phyloP scores from a whole-genome alignment of 2,329 filamentous ascomycete species.

The Alternaria arbusti region DNA sequence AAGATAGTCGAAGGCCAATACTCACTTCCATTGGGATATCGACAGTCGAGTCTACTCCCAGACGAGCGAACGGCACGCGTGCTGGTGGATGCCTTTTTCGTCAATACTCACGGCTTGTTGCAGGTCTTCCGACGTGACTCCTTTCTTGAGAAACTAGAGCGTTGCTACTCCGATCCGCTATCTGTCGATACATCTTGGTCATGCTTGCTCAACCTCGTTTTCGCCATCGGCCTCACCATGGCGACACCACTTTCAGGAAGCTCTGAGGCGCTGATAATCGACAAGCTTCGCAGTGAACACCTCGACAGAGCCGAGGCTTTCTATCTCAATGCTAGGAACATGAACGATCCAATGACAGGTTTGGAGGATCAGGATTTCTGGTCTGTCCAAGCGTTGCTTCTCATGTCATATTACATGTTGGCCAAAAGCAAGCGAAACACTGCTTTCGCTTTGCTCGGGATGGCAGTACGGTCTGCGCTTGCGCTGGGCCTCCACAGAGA shows the following conservation, averaged over 20 bases:
- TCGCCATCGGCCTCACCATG: constrained; percentile 68
- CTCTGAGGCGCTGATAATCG: constrained; percentile 58
- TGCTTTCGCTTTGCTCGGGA: constrained; percentile 67
- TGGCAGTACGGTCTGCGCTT: constrained; percentile 67
- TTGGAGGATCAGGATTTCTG: constrained; percentile 70
- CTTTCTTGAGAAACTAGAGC: constrained; percentile 59
- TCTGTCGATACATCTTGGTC: constrained; percentile 59
- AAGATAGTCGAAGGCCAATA: constrained; percentile 64
- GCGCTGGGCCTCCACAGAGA: constrained; percentile 68
- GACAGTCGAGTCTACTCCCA: constrained; percentile 62
- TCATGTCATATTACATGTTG: constrained; percentile 71
- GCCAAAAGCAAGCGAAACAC: constrained; percentile 67
- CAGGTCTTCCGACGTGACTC: constrained; percentile 63
- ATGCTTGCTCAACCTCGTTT: constrained; percentile 66
- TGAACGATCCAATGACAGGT: constrained; percentile 57
- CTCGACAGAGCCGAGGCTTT: constrained; percentile 66
- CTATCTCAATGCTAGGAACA: constrained; percentile 64
- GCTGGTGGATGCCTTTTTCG: constrained; percentile 66
- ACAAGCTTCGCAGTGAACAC: constrained; percentile 57
- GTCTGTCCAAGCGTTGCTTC: constrained; percentile 67
- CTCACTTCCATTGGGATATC: constrained; percentile 54
- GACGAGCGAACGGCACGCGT: constrained; percentile 61
- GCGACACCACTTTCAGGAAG: constrained; percentile 60
- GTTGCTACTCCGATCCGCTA: constrained; percentile 63
- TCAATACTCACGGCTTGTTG: constrained; percentile 67